Evolutionary conservation across 1,284 basidiomycete genomes (phyloP), one percentile per base, ranked within the genome.

Genomic region (Cutaneotrichosporon curvatum): DNA sequence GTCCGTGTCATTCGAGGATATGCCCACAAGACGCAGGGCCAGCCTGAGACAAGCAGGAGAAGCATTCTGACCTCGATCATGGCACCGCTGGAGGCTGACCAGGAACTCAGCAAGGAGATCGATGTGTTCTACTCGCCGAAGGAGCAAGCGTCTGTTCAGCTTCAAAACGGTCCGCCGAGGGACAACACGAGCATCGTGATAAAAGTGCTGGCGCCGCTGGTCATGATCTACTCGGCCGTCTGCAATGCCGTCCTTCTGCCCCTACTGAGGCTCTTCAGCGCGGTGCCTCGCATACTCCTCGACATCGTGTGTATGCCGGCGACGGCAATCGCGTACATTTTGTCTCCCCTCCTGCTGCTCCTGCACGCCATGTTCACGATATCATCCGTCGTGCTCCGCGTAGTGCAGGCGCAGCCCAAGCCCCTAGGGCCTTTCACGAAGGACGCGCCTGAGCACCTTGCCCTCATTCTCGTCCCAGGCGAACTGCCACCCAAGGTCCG

Each of bases 1-100:
- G 68, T 71, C 19, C 42, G 53, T 11, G 56, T 61, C 8, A 65
- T 71, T 48, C 53, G 61, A 32, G 53, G 57, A 19, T 61, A 59
- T 28, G 60, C 55, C 1, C 8, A 34, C 32, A 34, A 34, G 32
- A 34, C 32, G 32, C 25, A 28, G 25, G 12, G 12, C 7, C 25
- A 28, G 25, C 25, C 25, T 12, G 12, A 28, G 12, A 12, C 25
- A 28, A 12, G 12, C 25, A 28, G 12, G 25, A 28, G 12, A 12
- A 12, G 12, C 12, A 7, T 34, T 6, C 16, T 34, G 32, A 9
- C 32, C n/a, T 15, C 32, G 11, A 6, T 34, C 9, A 10, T 34
- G 32, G 32, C 7, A 7, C 14, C 11, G 5, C 14, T 15, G 32
- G 32, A 34, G 6, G 32, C 32, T 15, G n/a, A n/a, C 9, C 18